phyloP scores from a whole-genome alignment of 2,329 filamentous ascomycete species.

The Acarospora socialis region DNA sequence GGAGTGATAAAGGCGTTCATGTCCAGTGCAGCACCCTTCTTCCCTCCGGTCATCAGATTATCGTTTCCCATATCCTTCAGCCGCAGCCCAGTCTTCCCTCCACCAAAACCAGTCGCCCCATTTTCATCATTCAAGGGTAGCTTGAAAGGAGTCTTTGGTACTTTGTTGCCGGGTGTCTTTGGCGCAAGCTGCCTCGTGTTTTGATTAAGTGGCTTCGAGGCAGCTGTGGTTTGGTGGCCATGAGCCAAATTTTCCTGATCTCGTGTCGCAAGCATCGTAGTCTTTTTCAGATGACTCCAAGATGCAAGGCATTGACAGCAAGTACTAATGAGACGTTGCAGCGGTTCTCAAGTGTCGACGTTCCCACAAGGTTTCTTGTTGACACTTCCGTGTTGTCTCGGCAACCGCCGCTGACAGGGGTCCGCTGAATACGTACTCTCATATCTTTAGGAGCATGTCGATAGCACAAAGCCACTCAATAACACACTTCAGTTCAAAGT shows the following conservation, averaged over 20 bases:
- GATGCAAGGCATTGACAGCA: too few species aligned
- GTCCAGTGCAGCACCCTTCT: conserved; percentile 37
- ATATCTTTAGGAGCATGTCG: too few species aligned
- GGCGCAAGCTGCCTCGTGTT: conserved; percentile 45
- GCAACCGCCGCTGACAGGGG: too few species aligned
- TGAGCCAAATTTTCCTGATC: conserved; percentile 84
- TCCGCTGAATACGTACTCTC: too few species aligned
- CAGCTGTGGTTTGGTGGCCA: conserved; percentile 54
- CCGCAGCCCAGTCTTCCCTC: conserved; percentile 45
- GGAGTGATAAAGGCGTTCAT: conserved; percentile 64
- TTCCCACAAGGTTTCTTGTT: too few species aligned
- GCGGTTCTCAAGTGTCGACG: too few species aligned
- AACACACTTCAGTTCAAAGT: too few species aligned
- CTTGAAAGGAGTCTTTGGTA: conserved; percentile 71
- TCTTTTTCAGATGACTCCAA: too few species aligned
- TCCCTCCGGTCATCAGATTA: conserved; percentile 38
- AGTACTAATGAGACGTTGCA: too few species aligned
- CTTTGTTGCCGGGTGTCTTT: conserved; percentile 65
- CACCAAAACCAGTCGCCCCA: conserved; percentile 41
- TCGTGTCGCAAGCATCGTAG: conserved; percentile 65
- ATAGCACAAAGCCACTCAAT: too few species aligned
- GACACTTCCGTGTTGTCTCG: too few species aligned
- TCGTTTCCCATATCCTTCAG: conserved; percentile 43
- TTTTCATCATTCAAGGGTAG: conserved; percentile 76
- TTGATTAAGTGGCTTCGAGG: conserved; percentile 59